Evolutionary conservation across 2,329 filamentous ascomycete genomes (phyloP).

Genomic region (Zymoseptoria ardabiliae): DNA sequence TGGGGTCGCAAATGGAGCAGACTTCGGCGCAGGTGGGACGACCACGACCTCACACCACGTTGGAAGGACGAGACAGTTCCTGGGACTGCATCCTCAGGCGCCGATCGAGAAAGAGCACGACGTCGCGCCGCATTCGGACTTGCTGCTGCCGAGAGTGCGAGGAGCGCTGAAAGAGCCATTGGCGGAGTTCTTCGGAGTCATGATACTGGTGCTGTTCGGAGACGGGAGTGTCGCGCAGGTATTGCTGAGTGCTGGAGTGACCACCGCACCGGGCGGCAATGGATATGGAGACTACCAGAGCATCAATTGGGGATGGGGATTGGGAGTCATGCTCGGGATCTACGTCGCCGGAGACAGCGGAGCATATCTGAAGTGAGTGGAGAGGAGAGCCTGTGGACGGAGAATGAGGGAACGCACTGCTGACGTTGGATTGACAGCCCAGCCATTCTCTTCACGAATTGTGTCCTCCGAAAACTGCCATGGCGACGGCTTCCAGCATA

Average conservation of each 20-base stretch:
- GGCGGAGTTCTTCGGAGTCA: constrained; percentile 38
- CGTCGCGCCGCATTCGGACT: constrained; percentile 27
- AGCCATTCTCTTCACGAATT: constrained; percentile 63
- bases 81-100: constrained; percentile 35
- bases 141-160: constrained; percentile 34
- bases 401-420: neutral
- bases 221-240: constrained; percentile 40
- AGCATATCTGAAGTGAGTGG: constrained; percentile 35
- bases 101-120: constrained; percentile 38
- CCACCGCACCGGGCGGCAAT: constrained; percentile 35
- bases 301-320: constrained; percentile 43
- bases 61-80: neutral
- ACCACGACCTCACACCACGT: neutral
- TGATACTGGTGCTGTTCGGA: constrained; percentile 39
- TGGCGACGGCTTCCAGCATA: constrained; percentile 67
- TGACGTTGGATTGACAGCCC: constrained; percentile 40
- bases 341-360: constrained; percentile 28
- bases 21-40: neutral
- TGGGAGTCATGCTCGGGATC: constrained; percentile 60
- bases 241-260: constrained; percentile 31
- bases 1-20: neutral
- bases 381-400: neutral
- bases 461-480: constrained; percentile 59
- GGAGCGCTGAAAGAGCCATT: constrained; percentile 35
- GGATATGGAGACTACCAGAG: constrained; percentile 38